Evolutionary conservation across 2,329 filamentous ascomycete species (phyloP).

Genomic region (Diaporthe amygdali): DNA sequence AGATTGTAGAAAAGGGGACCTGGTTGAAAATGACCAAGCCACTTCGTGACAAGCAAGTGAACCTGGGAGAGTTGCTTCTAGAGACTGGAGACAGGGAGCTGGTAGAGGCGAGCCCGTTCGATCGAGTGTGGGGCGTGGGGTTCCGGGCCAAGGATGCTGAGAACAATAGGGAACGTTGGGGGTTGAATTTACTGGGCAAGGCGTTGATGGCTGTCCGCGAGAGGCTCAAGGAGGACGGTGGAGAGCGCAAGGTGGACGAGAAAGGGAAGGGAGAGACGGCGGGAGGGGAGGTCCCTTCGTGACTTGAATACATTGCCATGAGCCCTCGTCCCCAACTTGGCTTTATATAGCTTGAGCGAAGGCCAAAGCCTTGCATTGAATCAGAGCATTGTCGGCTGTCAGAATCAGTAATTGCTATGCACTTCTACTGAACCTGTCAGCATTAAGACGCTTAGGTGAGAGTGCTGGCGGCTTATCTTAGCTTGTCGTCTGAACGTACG

Average conservation of each 20-base stretch:
- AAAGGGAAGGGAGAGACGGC: background rate
- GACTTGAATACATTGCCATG: too few species aligned
- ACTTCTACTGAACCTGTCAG: too few species aligned
- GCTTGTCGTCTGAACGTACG: too few species aligned
- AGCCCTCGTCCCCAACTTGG: background rate
- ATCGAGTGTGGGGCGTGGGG: slow-evolving; percentile 72
- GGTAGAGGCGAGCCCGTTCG: slow-evolving; percentile 65
- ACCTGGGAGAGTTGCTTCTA: slow-evolving; percentile 55
- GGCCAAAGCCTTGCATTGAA: background rate
- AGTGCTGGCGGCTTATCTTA: too few species aligned
- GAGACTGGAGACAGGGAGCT: slow-evolving; percentile 64
- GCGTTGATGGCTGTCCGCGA: slow-evolving; percentile 63
- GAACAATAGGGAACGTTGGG: slow-evolving; percentile 57
- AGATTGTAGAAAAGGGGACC: slow-evolving; percentile 63
- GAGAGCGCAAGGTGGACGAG: slow-evolving; percentile 23
- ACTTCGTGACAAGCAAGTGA: slow-evolving; percentile 38
- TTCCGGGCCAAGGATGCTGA: slow-evolving; percentile 57
- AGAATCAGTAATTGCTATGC: too few species aligned
- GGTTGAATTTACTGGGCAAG: slow-evolving; percentile 68
- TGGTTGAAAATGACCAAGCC: slow-evolving; percentile 61
- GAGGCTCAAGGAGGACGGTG: slow-evolving; percentile 49
- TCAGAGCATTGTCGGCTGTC: background rate
- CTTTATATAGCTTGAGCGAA: background rate
- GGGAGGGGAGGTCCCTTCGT: slow-evolving; percentile 5
- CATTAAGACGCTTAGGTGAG: too few species aligned